Evolutionary conservation across 2,329 filamentous ascomycete genomes (phyloP), one percentile per base, ranked within the genome.

Genomic region (Aspergillus phoenicis): DNA sequence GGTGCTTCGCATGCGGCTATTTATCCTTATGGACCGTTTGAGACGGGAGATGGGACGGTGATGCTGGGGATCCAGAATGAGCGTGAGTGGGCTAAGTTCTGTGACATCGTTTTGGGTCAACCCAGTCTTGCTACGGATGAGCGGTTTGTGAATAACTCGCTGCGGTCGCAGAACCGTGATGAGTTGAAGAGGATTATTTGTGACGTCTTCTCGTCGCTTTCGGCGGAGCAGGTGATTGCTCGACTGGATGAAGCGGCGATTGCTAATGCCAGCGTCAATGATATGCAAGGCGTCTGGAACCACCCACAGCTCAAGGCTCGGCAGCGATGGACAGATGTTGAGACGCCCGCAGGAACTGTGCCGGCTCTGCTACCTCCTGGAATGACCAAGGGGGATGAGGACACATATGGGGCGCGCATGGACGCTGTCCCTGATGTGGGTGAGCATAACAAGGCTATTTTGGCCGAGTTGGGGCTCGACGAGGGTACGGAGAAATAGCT

Each of bases 1-100:
- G 84, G 84, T 1, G 83, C 84, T 0, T 80, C 82, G 1, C 84
- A 86, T 62, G 82, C 83, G 0, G 74, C 81, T 0, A 84, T 86
- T 5, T 86, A 85, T 61, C 84, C 84, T 0, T 86, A 86, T 52
- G 84, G 84, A 0, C 83, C 83, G 0, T 86, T 86, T 51, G 72
- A 80, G 38, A 81, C 83, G 0, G 80, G 80, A 0, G 78, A 79
- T 8, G 79, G 78, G 0, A 77, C 77, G 0, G 83, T 86, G 13
- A 85, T 85, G 82, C 70, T 86, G 4, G 84, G 83, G 0, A 78
- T 86, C 22, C 84, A 87, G 65, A 86, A 86, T 61, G 84, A 85
- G 71, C 75, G 83, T 3, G 84, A 86, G 65, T 85, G 83, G 83
- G 71, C 65, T 1, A 82, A 73, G 5, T 78, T 86, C 11, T 84